These are phyloP conservation scores for Pythium dissimile DNA, from an alignment of 352 stramenopile genomes.

Conservation along the genomic window DNA sequence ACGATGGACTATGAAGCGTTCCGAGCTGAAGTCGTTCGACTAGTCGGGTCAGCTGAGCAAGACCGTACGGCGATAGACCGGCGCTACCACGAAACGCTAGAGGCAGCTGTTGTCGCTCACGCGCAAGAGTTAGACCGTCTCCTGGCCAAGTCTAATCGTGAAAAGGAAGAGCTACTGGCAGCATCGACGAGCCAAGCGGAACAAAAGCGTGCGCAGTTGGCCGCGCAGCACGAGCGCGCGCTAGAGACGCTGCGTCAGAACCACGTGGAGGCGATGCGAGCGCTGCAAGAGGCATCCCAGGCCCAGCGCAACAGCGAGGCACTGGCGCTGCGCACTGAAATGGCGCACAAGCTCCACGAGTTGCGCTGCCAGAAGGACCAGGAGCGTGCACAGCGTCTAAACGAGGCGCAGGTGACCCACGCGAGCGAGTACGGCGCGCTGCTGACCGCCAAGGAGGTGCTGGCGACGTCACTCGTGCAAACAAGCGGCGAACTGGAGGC, in stretches of 20 bases:
- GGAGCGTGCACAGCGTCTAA: slow-evolving; percentile 27
- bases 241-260: slow-evolving; percentile 14
- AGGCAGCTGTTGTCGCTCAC: not conserved
- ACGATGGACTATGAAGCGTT: not conserved
- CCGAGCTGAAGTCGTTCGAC: not conserved
- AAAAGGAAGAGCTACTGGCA: slow-evolving; percentile 20
- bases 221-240: slow-evolving; percentile 14
- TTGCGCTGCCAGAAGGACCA: slow-evolving; percentile 37
- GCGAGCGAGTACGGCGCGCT: slow-evolving; percentile 27
- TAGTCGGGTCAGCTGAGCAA: not conserved
- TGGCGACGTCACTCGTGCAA: slow-evolving; percentile 25
- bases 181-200: not conserved
- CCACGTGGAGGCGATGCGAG: slow-evolving; percentile 25
- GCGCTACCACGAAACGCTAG: not conserved
- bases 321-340: slow-evolving; percentile 29
- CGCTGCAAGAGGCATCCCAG: slow-evolving; percentile 25
- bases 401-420: slow-evolving; percentile 27
- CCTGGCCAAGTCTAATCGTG: slow-evolving; percentile 7
- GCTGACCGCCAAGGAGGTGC: slow-evolving; percentile 19
- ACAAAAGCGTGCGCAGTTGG: not conserved
- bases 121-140: slow-evolving; percentile 1
- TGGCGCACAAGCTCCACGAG: slow-evolving; percentile 28
- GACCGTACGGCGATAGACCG: not conserved
- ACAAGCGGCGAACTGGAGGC: slow-evolving; percentile 31
- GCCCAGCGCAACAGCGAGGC: slow-evolving; percentile 28